Evolutionary conservation across 2,329 filamentous ascomycete species (phyloP), one percentile per base, ranked within the genome.

Genomic region (Colletotrichum eleusines): DNA sequence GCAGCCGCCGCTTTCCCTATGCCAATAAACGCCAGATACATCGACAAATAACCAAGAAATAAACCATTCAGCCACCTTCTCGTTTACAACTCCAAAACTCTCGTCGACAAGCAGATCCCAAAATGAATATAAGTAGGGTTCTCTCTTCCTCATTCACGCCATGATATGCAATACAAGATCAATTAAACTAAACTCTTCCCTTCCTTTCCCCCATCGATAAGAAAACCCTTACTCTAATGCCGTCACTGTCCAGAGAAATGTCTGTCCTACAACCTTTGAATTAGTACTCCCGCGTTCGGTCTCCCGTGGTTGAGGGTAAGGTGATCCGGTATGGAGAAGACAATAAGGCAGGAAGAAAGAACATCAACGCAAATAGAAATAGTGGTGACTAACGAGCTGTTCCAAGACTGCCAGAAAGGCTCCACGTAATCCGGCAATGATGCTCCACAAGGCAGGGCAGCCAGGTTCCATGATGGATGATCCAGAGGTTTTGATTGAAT

Each of bases 381-480:
- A 63, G 64, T 68, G 69, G 64, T 71, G 44, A 71, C 69, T 71
- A 68, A 71, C 69, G 64, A 71, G 64, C 51, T 68, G 31, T 63
- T 65, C 51, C 51, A 23, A 35, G 58, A 33, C 46, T 38, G 53
- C 53, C 23, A n/a, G 26, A 20, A 20, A 40, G 50, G 48, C 28
- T 71, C 64, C 69, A 66, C 26, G 38, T 40, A 53, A 31, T 46
- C 31, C 58, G 23, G 26, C 33, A 48, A 26, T 20, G 20, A 31
- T 51, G 14, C 23, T 62, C 57, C 63, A 16, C 9, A n/a, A 20
- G 16, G 40, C 59, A 54, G 33, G 33, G 63, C 33, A 70, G 48
- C 53, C 58, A 35, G 14, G 11, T 9, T 70, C 42, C 68, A 62
- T 18, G 14, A 9, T 20, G 18, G 42, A 7, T 48, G 53, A 28